phyloP scores from a whole-genome alignment of 495 filamentous ascomycete genomes.

The Xylaria cubensis region DNA sequence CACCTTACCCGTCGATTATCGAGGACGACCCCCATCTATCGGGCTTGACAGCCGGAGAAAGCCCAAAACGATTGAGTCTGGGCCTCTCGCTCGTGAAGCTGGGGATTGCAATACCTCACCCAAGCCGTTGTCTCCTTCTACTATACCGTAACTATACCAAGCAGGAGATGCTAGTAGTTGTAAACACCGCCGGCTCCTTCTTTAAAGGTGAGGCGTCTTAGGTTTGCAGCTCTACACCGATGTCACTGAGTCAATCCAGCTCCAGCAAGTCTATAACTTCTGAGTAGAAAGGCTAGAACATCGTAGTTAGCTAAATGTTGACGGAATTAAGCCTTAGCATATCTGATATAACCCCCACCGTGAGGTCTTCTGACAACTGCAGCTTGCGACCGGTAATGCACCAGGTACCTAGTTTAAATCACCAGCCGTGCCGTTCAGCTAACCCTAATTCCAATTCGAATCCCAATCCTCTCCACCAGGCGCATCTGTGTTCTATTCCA shows the following conservation, averaged over 20 bases:
- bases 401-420: slow-evolving; percentile 6
- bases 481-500: slow-evolving; percentile 4
- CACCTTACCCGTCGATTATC: neutral
- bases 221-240: neutral
- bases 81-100: neutral
- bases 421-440: slow-evolving; percentile 12
- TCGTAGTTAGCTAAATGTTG: neutral
- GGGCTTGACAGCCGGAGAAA: slow-evolving; percentile 11
- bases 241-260: neutral
- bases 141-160: neutral
- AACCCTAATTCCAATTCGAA: slow-evolving; percentile 1
- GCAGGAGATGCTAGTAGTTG: neutral
- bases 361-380: slow-evolving; percentile 22
- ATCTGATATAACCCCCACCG: slow-evolving; percentile 21
- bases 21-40: neutral
- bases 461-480: neutral
- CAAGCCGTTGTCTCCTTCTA: neutral
- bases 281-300: slow-evolving; percentile 9
- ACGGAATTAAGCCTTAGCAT: slow-evolving; percentile 11
- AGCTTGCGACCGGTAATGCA: slow-evolving; percentile 22
- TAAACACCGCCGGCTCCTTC: neutral
- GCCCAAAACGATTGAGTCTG: neutral
- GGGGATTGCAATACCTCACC: neutral
- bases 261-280: neutral
- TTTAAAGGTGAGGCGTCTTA: neutral